Evolutionary conservation across 768 basidiomycete genomes (phyloP).

Genomic region (Punctularia strigosozonata): DNA sequence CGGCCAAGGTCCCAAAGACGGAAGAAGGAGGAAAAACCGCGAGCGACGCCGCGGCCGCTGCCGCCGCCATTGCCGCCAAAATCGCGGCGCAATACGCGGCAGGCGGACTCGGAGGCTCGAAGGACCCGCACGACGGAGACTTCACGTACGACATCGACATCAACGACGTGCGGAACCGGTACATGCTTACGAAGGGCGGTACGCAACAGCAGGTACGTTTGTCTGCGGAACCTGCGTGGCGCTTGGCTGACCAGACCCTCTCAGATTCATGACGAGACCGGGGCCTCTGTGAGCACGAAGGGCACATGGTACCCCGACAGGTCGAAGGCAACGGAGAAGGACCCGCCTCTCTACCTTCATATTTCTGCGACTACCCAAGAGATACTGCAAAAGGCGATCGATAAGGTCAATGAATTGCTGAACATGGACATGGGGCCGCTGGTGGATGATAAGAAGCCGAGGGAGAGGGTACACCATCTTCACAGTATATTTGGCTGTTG

Average conservation of each 20-base stretch:
- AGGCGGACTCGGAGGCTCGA: slow-evolving; percentile 25
- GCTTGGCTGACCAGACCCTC: not conserved
- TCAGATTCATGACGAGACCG: slow-evolving; percentile 87
- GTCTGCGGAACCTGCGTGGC: not conserved
- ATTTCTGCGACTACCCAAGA: slow-evolving; percentile 69
- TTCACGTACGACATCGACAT: slow-evolving; percentile 92
- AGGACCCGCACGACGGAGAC: slow-evolving; percentile 66
- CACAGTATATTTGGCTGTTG: not conserved
- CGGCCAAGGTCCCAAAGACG: slow-evolving; percentile 28
- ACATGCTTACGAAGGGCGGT: slow-evolving; percentile 85
- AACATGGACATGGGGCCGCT: slow-evolving; percentile 67
- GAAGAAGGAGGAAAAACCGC: slow-evolving; percentile 55
- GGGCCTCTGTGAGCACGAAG: slow-evolving; percentile 86
- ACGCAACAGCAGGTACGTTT: slow-evolving; percentile 79
- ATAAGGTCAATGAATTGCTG: slow-evolving; percentile 65
- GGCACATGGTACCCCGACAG: slow-evolving; percentile 96
- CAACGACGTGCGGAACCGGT: slow-evolving; percentile 91
- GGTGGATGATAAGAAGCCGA: slow-evolving; percentile 62
- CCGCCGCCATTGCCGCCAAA: slow-evolving; percentile 87
- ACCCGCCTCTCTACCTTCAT: slow-evolving; percentile 90
- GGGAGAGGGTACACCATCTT: slow-evolving; percentile 69
- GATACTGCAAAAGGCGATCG: slow-evolving; percentile 51
- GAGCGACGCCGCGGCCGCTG: slow-evolving; percentile 62
- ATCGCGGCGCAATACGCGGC: slow-evolving; percentile 78
- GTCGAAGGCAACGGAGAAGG: slow-evolving; percentile 80